These are phyloP conservation scores for Umbelopsis sp. DNA, from an alignment of 192 early-diverging fungal species.

Conservation along the genomic window DNA sequence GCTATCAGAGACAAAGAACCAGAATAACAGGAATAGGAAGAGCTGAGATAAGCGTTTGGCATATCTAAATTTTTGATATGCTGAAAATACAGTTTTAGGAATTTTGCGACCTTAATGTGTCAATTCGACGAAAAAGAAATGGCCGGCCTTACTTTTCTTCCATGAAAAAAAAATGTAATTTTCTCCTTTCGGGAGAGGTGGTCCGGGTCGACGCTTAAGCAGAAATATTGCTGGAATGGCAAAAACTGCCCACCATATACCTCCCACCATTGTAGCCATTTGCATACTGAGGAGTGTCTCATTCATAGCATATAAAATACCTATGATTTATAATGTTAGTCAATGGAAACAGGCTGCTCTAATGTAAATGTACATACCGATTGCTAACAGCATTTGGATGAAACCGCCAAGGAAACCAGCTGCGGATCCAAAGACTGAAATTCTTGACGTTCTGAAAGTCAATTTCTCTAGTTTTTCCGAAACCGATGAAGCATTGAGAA, in stretches of 20 bases:
- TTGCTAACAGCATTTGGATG: constrained; percentile 10
- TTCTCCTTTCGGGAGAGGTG: constrained; percentile 46
- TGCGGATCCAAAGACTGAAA: background rate
- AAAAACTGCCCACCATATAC: constrained; percentile 53
- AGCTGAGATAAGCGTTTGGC: constrained; percentile 49
- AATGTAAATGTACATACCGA: background rate
- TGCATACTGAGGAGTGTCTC: constrained; percentile 40
- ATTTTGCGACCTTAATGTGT: no score
- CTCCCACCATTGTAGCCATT: constrained; percentile 44
- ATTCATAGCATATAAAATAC: constrained; percentile 40
- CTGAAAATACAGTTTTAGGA: constrained; percentile 4
- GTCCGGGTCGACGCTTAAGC: constrained; percentile 46
- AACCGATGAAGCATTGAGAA: background rate
- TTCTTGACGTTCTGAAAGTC: constrained; percentile 5
- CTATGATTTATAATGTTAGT: constrained; percentile 28
- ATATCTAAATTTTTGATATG: constrained; percentile 42
- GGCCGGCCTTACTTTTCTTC: constrained; percentile 33
- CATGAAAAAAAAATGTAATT: constrained; percentile 47
- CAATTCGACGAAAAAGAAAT: background rate
- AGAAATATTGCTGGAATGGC: constrained; percentile 41
- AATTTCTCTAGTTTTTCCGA: background rate
- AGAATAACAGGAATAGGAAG: constrained; percentile 63
- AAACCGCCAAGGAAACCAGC: constrained; percentile 12
- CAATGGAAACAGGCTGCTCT: background rate
- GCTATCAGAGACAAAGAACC: constrained; percentile 68